These are phyloP conservation scores for Zymoseptoria passerinii DNA, from an alignment of 2,329 filamentous ascomycete genomes.

Conservation along the genomic window DNA sequence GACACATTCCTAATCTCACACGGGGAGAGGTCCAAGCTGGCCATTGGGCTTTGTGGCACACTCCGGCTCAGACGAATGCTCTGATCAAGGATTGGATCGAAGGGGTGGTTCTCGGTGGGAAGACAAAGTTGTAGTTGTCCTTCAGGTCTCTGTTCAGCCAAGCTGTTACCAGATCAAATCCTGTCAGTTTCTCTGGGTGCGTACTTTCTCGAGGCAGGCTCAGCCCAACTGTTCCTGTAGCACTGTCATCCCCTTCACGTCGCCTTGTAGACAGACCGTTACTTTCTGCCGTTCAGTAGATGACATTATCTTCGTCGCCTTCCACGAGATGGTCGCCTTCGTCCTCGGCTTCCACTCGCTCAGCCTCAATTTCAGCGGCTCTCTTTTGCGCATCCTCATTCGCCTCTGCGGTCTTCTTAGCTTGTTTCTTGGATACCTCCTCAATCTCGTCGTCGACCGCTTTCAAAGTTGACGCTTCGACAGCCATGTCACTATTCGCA, in stretches of 20 bases:
- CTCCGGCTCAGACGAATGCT: slow-evolving; percentile 60
- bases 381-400: slow-evolving; percentile 1
- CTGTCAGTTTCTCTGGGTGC: neutral
- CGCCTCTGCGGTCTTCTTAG: slow-evolving; percentile 10
- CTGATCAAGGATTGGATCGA: slow-evolving; percentile 61
- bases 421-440: neutral
- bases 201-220: too few relatives aligned
- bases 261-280: neutral
- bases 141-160: neutral
- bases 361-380: slow-evolving; percentile 13
- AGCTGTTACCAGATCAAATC: neutral
- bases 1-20: slow-evolving; percentile 56
- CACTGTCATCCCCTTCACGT: neutral
- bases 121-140: slow-evolving; percentile 36
- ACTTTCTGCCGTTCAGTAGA: slow-evolving; percentile 56
- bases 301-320: slow-evolving; percentile 82
- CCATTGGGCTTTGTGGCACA: slow-evolving; percentile 81
- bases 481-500: neutral
- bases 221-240: neutral
- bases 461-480: neutral
- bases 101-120: slow-evolving; percentile 42
- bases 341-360: slow-evolving; percentile 47
- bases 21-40: slow-evolving; percentile 57
- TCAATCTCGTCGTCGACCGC: slow-evolving; percentile 7
- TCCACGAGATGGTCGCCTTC: slow-evolving; percentile 71